Conservation (phyloP, 176 grass and related monocot genomes). For the Rhipidocladum racemiflorum region DNA sequence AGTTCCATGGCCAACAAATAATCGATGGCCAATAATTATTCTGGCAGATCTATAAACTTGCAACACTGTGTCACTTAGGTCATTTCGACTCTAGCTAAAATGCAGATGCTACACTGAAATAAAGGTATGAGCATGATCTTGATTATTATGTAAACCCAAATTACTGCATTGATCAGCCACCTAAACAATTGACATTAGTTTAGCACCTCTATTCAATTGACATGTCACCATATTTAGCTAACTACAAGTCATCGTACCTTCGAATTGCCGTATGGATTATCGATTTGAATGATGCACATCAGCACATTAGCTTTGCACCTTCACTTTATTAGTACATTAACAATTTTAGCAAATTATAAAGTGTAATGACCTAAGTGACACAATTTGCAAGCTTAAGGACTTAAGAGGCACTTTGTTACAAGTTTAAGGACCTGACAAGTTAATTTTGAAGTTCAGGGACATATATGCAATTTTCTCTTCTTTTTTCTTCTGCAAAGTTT, state of each 20-base stretch:
- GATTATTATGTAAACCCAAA: neutral
- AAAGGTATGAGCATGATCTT: neutral
- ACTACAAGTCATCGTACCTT: neutral
- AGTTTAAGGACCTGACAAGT: no score
- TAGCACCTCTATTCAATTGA: neutral
- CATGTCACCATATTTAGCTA: neutral
- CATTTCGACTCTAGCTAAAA: neutral
- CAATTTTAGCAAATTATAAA: neutral
- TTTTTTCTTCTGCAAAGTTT: no score
- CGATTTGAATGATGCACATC: neutral
- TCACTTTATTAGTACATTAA: neutral
- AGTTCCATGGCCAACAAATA: constrained; percentile 17
- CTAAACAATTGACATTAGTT: neutral
- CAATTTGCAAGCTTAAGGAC: no score
- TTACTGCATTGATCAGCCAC: neutral
- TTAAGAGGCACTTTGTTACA: no score
- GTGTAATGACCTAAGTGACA: neutral
- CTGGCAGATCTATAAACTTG: neutral
- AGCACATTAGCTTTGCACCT: neutral
- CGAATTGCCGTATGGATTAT: neutral
- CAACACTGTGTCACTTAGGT: neutral
- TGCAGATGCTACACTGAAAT: neutral
- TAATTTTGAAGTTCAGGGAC: no score
- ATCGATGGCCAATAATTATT: neutral
- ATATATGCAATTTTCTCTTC: no score